A percentile compares a stretch with the other conserved stretches of the same genome.
phyloP scores from a whole-genome alignment of 345 rosid genomes.

The Alliaria petiolata region DNA sequence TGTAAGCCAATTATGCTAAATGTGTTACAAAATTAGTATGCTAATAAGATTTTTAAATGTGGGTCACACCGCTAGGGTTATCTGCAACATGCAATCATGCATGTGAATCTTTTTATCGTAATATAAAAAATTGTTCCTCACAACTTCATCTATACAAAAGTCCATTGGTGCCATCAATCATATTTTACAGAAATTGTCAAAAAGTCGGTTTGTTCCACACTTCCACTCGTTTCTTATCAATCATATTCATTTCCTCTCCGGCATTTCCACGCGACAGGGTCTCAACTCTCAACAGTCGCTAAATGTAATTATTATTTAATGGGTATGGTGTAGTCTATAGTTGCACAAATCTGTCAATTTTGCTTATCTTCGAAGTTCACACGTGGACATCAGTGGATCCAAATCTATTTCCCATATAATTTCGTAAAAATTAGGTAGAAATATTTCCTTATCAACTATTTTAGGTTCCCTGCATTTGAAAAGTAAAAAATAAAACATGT shows the following conservation, averaged over 20 bases:
- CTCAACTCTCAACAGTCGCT: not conserved
- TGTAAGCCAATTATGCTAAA: not conserved
- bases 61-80: conserved; percentile 30
- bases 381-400: too few relatives aligned
- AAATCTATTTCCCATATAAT: too few relatives aligned
- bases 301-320: not conserved
- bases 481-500: too few relatives aligned
- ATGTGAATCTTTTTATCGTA: conserved; percentile 34
- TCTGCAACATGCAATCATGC: conserved; percentile 37
- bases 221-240: not conserved
- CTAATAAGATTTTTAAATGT: not conserved
- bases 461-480: too few relatives aligned
- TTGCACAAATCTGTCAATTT: too few relatives aligned
- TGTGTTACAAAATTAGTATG: not conserved
- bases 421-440: too few relatives aligned
- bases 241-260: not conserved
- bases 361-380: too few relatives aligned
- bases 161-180: conserved; percentile 38
- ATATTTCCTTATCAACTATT: too few relatives aligned
- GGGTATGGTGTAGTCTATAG: too few relatives aligned
- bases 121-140: conserved; percentile 26
- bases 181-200: not conserved
- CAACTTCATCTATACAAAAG: conserved; percentile 49
- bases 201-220: conserved; percentile 25
- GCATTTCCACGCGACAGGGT: not conserved